These are phyloP conservation scores for Endotrypanum monterogeii DNA, from an alignment of 208 protist species.

Conservation along the genomic window DNA sequence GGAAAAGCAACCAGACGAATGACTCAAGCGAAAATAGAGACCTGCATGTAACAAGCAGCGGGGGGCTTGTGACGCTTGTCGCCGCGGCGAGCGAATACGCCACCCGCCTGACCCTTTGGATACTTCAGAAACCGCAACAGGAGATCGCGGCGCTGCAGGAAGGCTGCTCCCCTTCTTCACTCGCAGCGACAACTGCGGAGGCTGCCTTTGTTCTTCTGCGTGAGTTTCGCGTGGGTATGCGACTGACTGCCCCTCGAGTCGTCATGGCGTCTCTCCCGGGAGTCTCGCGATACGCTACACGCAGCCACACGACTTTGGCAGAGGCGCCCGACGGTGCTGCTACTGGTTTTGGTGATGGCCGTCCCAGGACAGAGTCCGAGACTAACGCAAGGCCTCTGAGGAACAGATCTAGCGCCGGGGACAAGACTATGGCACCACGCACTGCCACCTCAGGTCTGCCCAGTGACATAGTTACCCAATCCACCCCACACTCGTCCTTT, in stretches of 20 bases:
- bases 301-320: constrained; percentile 3
- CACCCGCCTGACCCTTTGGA: constrained; percentile 41
- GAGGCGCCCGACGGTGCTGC: neutral
- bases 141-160: neutral
- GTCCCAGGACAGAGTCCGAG: neutral
- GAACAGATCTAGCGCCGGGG: neutral
- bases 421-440: neutral
- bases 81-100: constrained; percentile 44
- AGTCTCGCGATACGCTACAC: constrained; percentile 13
- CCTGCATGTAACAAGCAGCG: neutral
- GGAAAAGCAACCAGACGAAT: neutral
- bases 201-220: constrained; percentile 29
- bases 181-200: neutral
- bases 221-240: constrained; percentile 42
- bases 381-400: constrained; percentile 4
- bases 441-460: neutral
- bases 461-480: neutral
- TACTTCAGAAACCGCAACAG: constrained; percentile 7
- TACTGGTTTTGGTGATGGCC: neutral
- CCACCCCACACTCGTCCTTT: neutral
- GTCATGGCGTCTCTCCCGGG: constrained; percentile 22
- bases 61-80: constrained; percentile 22
- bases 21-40: neutral
- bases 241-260: constrained; percentile 10
- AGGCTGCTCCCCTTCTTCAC: neutral